Evolutionary conservation across 306 rosid genomes (phyloP).

Genomic region (Gastrolobium bilobum): DNA sequence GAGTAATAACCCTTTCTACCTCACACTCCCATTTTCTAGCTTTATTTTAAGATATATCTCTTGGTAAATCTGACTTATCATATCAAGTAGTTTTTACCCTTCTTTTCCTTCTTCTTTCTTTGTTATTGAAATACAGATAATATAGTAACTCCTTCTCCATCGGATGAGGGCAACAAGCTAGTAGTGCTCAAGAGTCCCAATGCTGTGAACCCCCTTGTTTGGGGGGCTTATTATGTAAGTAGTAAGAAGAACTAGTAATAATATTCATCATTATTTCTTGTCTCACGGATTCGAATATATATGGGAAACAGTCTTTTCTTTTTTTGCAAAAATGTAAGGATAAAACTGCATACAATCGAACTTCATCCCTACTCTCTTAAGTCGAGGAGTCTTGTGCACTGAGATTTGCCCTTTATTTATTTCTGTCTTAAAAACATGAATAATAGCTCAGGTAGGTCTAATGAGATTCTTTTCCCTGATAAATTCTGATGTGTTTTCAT

Average conservation of each 20-base stretch:
- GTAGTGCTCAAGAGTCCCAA: conserved; percentile 80
- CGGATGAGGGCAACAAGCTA: conserved; percentile 77
- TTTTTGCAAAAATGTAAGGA: too few species aligned
- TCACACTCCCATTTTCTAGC: conserved; percentile 33
- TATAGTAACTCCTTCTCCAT: conserved; percentile 66
- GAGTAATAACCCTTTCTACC: conserved; percentile 47
- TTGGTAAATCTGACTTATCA: conserved; percentile 1
- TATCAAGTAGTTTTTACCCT: not conserved
- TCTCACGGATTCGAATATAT: not conserved
- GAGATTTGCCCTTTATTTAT: too few species aligned
- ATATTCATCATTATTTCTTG: conserved; percentile 8
- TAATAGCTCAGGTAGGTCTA: not conserved
- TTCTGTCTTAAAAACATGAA: not conserved
- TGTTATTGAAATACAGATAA: conserved; percentile 57
- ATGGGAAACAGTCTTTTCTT: too few species aligned
- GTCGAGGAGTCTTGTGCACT: too few species aligned
- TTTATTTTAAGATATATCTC: not conserved
- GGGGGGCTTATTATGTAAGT: conserved; percentile 76
- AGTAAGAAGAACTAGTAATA: not conserved
- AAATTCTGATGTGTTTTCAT: conserved; percentile 35
- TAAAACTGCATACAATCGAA: too few species aligned
- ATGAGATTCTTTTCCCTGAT: not conserved
- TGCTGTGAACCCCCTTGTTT: conserved; percentile 84
- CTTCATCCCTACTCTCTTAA: too few species aligned
- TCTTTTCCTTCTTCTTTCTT: not conserved